phyloP scores from a whole-genome alignment of 306 rosid genomes.

The Vigna nakashimae region DNA sequence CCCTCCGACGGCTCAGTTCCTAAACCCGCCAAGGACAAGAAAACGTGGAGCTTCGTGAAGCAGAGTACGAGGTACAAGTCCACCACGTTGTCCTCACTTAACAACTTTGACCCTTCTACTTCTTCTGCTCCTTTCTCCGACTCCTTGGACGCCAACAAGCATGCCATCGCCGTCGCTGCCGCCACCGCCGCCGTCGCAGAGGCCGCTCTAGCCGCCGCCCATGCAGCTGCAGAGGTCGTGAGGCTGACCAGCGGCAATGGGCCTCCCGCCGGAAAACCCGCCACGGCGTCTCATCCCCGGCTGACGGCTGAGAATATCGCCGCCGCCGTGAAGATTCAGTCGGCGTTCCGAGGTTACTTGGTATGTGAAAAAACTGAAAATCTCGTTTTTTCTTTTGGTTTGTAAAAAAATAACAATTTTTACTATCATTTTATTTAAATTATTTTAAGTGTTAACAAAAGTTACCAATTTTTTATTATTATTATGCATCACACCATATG shows the following conservation, averaged over 20 bases:
- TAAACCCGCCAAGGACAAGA: constrained; percentile 46
- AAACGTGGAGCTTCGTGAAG: constrained; percentile 55
- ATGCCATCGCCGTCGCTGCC: constrained; percentile 91
- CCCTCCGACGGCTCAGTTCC: constrained; percentile 11
- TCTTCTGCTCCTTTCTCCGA: constrained; percentile 32
- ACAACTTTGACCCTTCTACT: constrained; percentile 36
- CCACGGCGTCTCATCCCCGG: constrained; percentile 19
- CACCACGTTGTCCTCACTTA: background rate
- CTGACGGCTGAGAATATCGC: constrained; percentile 40
- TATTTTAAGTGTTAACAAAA: background rate
- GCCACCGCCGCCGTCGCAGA: constrained; percentile 94
- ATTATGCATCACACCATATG: background rate
- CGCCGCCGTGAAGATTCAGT: constrained; percentile 76
- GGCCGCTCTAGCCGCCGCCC: constrained; percentile 94
- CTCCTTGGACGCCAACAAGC: constrained; percentile 68
- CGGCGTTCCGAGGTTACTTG: constrained; percentile 85
- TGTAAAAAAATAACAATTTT: background rate
- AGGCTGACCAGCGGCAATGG: constrained; percentile 50
- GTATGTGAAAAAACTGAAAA: constrained; percentile 46
- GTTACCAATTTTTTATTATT: background rate
- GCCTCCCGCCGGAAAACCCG: background rate
- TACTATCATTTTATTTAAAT: background rate
- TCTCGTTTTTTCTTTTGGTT: background rate
- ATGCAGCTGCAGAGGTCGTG: constrained; percentile 93
- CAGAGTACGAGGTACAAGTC: constrained; percentile 30